Evolutionary conservation across 1,284 basidiomycete species (phyloP), one percentile per base, ranked within the genome.

Genomic region (Earliella scabrosa): DNA sequence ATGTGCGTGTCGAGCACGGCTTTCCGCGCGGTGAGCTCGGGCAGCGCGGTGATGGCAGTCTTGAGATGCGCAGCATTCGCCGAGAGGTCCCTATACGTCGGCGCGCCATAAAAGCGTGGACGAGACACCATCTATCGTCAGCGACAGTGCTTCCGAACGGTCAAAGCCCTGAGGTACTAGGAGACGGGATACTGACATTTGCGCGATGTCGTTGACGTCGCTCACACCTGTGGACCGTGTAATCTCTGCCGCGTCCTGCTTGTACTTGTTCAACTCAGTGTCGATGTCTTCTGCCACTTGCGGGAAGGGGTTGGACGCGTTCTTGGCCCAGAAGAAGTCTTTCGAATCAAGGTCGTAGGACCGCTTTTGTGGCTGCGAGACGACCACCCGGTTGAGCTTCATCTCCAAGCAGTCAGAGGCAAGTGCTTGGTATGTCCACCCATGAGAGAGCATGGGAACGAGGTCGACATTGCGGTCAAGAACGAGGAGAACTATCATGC

Each of bases 211-310:
- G 68, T 92, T 96, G 50, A 98, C 90, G 71, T 97, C 95, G 69
- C 90, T 95, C 57, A 99, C 92, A 38, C 97, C 97, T 0, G 97
- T 98, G 23, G 92, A 94, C 40, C 97, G 83, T 4, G 97, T 99
- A 60, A 99, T 92, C 71, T 99, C 97, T 9, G 95, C 95, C 2
- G 97, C 96, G 67, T 99, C 97, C 64, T 90, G 83, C 76, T 98
- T 99, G 75, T 99, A 99, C 73, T 88, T 88, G 73, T 90, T 95
- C 61, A 99, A 78, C 73, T 99, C 97, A 4, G 82, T 69, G 68
- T 99, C 95, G 52, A 99, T 98, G 65, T 99, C 96, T 71, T 98
- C 97, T 1, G 97, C 97, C 2, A 99, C 97, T 67, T 98, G 94
- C 29, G 97, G 97, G 81, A 99, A 99, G 0, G 97, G 97, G 63